phyloP scores from a whole-genome alignment of 2,329 filamentous ascomycete genomes.

The Neopestalotiopsis sp. region DNA sequence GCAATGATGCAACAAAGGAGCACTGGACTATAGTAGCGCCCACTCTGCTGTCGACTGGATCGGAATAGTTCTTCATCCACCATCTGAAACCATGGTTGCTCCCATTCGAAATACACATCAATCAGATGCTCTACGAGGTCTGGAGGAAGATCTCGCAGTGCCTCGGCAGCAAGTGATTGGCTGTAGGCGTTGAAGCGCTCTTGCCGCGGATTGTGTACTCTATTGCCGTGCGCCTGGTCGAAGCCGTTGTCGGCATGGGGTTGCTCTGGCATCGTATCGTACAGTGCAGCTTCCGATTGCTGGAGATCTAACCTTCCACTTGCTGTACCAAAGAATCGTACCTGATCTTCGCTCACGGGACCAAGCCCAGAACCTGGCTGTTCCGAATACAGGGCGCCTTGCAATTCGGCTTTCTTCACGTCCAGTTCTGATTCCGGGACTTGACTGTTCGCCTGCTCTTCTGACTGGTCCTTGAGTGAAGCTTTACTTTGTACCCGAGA shows the following conservation, averaged over 20 bases:
- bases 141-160: neutral
- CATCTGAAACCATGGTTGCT: neutral
- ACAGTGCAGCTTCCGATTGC: neutral
- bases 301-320: neutral
- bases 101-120: neutral
- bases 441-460: neutral
- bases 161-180: neutral
- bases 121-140: neutral
- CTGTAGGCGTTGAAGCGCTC: neutral
- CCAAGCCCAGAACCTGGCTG: neutral
- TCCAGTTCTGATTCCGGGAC: neutral
- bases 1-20: conserved; percentile 3
- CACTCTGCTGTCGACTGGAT: neutral
- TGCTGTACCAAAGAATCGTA: neutral
- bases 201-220: neutral
- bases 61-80: neutral
- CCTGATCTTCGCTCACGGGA: neutral
- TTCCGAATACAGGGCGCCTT: neutral
- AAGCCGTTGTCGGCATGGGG: neutral
- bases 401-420: neutral
- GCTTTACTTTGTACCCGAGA: neutral
- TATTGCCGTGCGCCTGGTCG: neutral
- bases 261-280: neutral
- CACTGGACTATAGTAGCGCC: neutral
- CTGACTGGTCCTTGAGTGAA: neutral